Evolutionary conservation across 345 rosid genomes (phyloP).

Genomic region (Arabis hirsuta): DNA sequence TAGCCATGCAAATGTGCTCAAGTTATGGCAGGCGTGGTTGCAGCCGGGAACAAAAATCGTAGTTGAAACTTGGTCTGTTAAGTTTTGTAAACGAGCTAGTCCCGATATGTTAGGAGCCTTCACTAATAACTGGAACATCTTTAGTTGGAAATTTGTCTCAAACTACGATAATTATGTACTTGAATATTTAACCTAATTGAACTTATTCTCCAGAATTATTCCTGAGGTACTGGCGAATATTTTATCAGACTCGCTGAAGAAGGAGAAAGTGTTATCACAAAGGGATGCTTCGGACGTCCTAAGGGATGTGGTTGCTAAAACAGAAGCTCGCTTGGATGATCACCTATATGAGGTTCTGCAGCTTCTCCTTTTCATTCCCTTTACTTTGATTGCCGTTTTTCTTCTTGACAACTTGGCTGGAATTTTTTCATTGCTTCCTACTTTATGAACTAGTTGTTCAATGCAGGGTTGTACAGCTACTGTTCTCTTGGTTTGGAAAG

Average conservation of each 20-base stretch:
- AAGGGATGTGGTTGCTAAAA: slow-evolving; percentile 67
- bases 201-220: slow-evolving; percentile 61
- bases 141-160: slow-evolving; percentile 29
- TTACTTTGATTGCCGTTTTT: slow-evolving; percentile 27
- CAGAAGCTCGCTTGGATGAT: slow-evolving; percentile 82
- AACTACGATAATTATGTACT: slow-evolving; percentile 4
- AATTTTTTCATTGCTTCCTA: slow-evolving; percentile 26
- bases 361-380: slow-evolving; percentile 13
- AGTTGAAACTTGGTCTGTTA: slow-evolving; percentile 26
- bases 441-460: slow-evolving; percentile 10
- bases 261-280: slow-evolving; percentile 69
- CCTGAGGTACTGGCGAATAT: slow-evolving; percentile 75
- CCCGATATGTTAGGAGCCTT: slow-evolving; percentile 17
- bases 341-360: slow-evolving; percentile 79
- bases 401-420: slow-evolving; percentile 24
- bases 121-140: slow-evolving; percentile 25
- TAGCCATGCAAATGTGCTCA: slow-evolving; percentile 22
- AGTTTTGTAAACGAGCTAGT: slow-evolving; percentile 28
- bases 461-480: slow-evolving; percentile 98
- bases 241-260: slow-evolving; percentile 68
- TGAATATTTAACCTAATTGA: slow-evolving; percentile 14
- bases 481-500: slow-evolving; percentile 84
- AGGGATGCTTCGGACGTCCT: slow-evolving; percentile 88
- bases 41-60: slow-evolving; percentile 5
- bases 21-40: slow-evolving; percentile 23